Base-by-base conservation (phyloP, 139 green algal species). In the Haematococcus lacustris region DNA sequence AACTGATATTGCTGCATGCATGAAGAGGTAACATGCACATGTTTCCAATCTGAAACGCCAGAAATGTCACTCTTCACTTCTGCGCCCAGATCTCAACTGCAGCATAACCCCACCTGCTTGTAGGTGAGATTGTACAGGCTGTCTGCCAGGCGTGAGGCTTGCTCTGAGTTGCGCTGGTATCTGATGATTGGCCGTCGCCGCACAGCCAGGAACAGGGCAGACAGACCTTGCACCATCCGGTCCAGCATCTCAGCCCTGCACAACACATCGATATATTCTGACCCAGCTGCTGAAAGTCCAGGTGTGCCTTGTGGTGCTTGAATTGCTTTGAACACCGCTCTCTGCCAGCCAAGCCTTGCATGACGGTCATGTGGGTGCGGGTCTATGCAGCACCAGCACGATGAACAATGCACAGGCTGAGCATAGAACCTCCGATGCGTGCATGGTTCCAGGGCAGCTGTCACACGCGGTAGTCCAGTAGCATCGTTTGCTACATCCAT, bases 161-260 rank as follows among this genome's bases (percentile, higher is more conserved):
- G 60, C 32, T 93, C 90, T 0, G 77, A 89, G 40, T 82, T 88
- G 2, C 76, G 76, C 80, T 97, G 92, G 80, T 94, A 96, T 70
- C 91, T 86, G 70, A 97, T 92, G 38, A 82, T 38, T 25, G 94
- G 93, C 21, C 91, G 86, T 2, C 88, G 73, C 28, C 91, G 76
- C 38, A 97, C 65, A 0, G 91, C 90, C 6, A 97, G 80, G 57
- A 91, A 89, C 65, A 96, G 57, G 0, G 86, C 83, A 4, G 90
- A 92, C 9, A 97, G 70, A 28, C 91, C 92, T 75, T 80, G 74
- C 50, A 91, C 91, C 73, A 92, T 77, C 4, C 85, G 63, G 68
- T 90, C 85, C n/a, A 84, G 68, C 17, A 72, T 57, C 51, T 90
- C 85, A 71, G 80, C 84, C 23, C 69, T 59, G 23, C n/a, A 50